phyloP scores from a whole-genome alignment of 495 filamentous ascomycete species.

The Talaromyces wortmannii region DNA sequence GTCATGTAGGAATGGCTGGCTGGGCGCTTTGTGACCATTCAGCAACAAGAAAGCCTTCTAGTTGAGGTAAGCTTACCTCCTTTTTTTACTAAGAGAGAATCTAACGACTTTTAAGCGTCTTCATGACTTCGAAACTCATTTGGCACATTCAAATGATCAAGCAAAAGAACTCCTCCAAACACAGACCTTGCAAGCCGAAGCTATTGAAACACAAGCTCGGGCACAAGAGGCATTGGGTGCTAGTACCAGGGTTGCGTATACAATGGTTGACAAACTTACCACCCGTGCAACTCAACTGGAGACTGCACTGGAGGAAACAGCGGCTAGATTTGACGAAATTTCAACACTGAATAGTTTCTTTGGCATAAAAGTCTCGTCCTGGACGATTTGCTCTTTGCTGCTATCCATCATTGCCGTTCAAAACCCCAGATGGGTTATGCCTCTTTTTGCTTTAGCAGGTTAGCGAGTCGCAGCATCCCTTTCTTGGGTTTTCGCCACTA shows the following conservation, averaged over 20 bases:
- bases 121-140: constrained; percentile 21
- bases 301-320: constrained; percentile 30
- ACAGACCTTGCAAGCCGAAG: constrained; percentile 31
- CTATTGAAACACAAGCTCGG: constrained; percentile 21
- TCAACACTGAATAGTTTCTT: constrained; percentile 14
- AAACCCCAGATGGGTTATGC: constrained; percentile 9
- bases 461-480: neutral
- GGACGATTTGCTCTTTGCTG: constrained; percentile 18
- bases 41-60: constrained; percentile 24
- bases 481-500: neutral
- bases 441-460: neutral
- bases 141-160: constrained; percentile 26
- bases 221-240: constrained; percentile 25
- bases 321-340: constrained; percentile 22
- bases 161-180: constrained; percentile 27
- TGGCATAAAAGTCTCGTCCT: constrained; percentile 12
- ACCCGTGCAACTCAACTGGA: constrained; percentile 33
- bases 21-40: constrained; percentile 17
- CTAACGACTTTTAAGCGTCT: constrained; percentile 27
- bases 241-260: constrained; percentile 26
- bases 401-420: constrained; percentile 16
- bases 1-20: constrained; percentile 25
- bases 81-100: neutral
- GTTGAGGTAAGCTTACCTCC: constrained; percentile 19
- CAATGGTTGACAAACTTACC: constrained; percentile 29